These are phyloP conservation scores for Aristolochia contorta DNA, from an alignment of 164 flowering plant species.

Conservation along the genomic window DNA sequence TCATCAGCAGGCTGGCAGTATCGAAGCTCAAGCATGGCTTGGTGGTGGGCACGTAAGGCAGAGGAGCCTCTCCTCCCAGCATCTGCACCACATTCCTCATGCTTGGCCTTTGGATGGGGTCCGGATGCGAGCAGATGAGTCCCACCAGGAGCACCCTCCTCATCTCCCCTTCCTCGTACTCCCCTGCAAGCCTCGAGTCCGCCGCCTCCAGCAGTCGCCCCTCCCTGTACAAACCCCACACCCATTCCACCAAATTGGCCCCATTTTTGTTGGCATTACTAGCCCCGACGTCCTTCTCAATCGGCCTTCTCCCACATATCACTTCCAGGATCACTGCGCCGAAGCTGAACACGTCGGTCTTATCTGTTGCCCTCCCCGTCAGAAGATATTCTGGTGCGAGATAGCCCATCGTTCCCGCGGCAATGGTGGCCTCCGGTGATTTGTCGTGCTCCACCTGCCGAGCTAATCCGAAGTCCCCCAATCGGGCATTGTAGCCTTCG, in stretches of 20 bases:
- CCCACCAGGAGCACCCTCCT: slow-evolving; percentile 59
- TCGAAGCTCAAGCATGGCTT: slow-evolving; percentile 62
- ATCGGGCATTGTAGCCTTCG: slow-evolving; percentile 60
- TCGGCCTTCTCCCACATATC: slow-evolving; percentile 73
- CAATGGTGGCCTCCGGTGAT: slow-evolving; percentile 74
- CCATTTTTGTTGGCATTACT: slow-evolving; percentile 14
- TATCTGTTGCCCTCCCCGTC: slow-evolving; percentile 77
- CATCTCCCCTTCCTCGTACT: slow-evolving; percentile 62
- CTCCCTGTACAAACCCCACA: slow-evolving; percentile 68
- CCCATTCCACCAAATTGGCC: slow-evolving; percentile 82
- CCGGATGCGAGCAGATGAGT: slow-evolving; percentile 72
- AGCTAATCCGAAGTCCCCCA: slow-evolving; percentile 91
- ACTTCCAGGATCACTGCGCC: slow-evolving; percentile 89
- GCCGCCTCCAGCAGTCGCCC: slow-evolving; percentile 48
- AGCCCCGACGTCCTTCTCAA: slow-evolving; percentile 40
- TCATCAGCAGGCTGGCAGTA: slow-evolving; percentile 52
- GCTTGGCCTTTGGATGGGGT: slow-evolving; percentile 61
- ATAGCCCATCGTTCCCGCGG: slow-evolving; percentile 98
- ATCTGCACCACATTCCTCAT: slow-evolving; percentile 85
- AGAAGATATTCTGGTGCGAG: slow-evolving; percentile 82
- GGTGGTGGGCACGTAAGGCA: slow-evolving; percentile 54
- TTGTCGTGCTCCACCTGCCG: slow-evolving; percentile 68
- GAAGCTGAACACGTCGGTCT: slow-evolving; percentile 84
- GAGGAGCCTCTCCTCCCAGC: slow-evolving; percentile 60
- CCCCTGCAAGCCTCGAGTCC: slow-evolving; percentile 42